Conservation (phyloP, 2,329 filamentous ascomycete genomes). For the Hymenoscyphus scutula region DNA sequence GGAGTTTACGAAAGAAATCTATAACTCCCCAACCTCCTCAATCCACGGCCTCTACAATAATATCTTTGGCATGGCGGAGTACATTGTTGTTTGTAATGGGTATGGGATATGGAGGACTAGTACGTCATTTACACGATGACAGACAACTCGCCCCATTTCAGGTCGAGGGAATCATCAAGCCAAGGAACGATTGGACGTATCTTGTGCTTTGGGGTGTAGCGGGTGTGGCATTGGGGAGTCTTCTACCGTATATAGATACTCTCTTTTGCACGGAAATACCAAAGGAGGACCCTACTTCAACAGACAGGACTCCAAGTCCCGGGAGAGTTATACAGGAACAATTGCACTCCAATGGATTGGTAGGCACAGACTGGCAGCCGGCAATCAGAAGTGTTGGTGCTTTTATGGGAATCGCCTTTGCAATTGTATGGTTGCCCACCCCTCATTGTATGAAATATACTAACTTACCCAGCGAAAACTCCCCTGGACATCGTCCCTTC, state of each 20-base stretch:
- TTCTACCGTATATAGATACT: conserved; percentile 81
- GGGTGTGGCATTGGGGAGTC: conserved; percentile 72
- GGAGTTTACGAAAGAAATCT: conserved; percentile 1
- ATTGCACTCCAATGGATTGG: conserved; percentile 34
- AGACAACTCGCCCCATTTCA: conserved; percentile 62
- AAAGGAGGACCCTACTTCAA: conserved; percentile 9
- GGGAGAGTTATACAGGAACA: conserved; percentile 30
- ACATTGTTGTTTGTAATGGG: conserved; percentile 74
- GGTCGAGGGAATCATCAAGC: conserved; percentile 43
- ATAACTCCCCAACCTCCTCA: conserved; percentile 31
- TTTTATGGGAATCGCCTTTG: conserved; percentile 72
- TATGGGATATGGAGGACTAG: conserved; percentile 76
- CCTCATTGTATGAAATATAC: conserved; percentile 5
- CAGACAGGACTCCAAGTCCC: conserved; percentile 3
- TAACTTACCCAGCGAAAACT: conserved; percentile 66
- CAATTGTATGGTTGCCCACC: conserved; percentile 64
- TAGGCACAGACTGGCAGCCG: conserved; percentile 71
- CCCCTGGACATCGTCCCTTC: conserved; percentile 92
- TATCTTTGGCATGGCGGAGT: conserved; percentile 56
- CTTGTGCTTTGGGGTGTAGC: conserved; percentile 77
- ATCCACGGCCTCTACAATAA: conserved; percentile 28
- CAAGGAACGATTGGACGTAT: conserved; percentile 60
- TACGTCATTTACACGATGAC: conserved; percentile 74
- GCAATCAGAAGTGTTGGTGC: conserved; percentile 67
- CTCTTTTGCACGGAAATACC: conserved; percentile 43